These are phyloP conservation scores for Colletotrichum sp. DNA, from an alignment of 2,329 filamentous ascomycete genomes.

Conservation along the genomic window DNA sequence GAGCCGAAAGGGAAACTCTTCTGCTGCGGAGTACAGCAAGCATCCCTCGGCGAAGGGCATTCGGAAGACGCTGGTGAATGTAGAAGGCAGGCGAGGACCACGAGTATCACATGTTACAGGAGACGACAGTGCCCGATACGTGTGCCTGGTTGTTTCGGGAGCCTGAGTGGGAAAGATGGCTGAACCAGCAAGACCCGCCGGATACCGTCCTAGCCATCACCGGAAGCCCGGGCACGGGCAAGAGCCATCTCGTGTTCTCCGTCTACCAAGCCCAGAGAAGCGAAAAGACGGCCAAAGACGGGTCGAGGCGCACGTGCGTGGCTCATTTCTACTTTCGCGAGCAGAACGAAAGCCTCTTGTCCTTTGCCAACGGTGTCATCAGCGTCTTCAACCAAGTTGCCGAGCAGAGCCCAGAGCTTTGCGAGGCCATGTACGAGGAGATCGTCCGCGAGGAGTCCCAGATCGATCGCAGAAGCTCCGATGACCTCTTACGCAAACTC, in stretches of 20 bases:
- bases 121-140: slow-evolving; percentile 33
- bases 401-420: slow-evolving; percentile 30
- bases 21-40: slow-evolving; percentile 22
- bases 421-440: slow-evolving; percentile 33
- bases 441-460: slow-evolving; percentile 27
- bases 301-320: slow-evolving; percentile 24
- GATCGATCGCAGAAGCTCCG: slow-evolving; percentile 16
- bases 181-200: slow-evolving; percentile 1
- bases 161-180: slow-evolving; percentile 32
- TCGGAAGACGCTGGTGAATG: slow-evolving; percentile 26
- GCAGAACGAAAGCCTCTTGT: slow-evolving; percentile 29
- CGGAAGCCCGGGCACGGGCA: slow-evolving; percentile 35
- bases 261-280: slow-evolving; percentile 25
- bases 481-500: slow-evolving; percentile 26
- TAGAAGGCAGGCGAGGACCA: slow-evolving; percentile 26
- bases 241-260: slow-evolving; percentile 33
- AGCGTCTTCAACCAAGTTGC: slow-evolving; percentile 34
- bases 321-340: slow-evolving; percentile 43
- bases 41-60: slow-evolving; percentile 25
- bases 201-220: slow-evolving; percentile 30
- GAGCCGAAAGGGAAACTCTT: slow-evolving; percentile 5
- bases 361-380: slow-evolving; percentile 28
- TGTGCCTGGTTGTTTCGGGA: slow-evolving; percentile 34
- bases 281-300: slow-evolving; percentile 16
- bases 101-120: slow-evolving; percentile 31